These are phyloP conservation scores for Cephaloascus albidus DNA, from an alignment of 805 yeast species.

Conservation along the genomic window DNA sequence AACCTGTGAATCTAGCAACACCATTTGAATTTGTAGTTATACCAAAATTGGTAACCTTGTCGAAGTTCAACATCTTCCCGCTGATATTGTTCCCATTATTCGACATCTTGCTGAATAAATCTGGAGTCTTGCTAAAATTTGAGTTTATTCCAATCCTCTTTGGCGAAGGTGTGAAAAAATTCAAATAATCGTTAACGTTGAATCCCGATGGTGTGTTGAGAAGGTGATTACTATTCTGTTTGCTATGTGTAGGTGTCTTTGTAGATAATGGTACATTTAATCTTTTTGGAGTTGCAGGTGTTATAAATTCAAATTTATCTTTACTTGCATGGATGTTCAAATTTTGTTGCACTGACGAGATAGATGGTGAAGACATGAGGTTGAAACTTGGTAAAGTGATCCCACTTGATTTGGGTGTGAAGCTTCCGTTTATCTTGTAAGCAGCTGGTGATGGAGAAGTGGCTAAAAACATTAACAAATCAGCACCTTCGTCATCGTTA, in stretches of 20 bases:
- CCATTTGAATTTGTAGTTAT: not conserved
- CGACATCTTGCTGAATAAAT: not conserved
- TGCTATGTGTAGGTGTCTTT: slow-evolving; percentile 5
- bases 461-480: slow-evolving; percentile 69
- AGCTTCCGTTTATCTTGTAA: not conserved
- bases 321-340: not conserved
- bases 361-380: not conserved
- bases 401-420: not conserved
- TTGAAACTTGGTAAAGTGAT: not conserved
- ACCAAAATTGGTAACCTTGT: not conserved
- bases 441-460: slow-evolving; percentile 70
- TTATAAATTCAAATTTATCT: slow-evolving; percentile 1
- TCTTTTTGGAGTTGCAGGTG: slow-evolving; percentile 17
- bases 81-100: not conserved
- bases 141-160: slow-evolving; percentile 18
- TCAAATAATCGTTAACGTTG: slow-evolving; percentile 77
- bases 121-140: not conserved
- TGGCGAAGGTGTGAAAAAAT: slow-evolving; percentile 70
- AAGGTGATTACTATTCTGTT: slow-evolving; percentile 3
- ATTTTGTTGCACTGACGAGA: not conserved
- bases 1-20: not conserved
- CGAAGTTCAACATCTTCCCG: not conserved
- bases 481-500: slow-evolving; percentile 64
- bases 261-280: slow-evolving; percentile 6
- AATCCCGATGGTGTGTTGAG: slow-evolving; percentile 46